Percentiles rank a stretch among this genome's conserved stretches.
Conservation (phyloP, 495 filamentous ascomycete species). For the Neurospora africana region DNA sequence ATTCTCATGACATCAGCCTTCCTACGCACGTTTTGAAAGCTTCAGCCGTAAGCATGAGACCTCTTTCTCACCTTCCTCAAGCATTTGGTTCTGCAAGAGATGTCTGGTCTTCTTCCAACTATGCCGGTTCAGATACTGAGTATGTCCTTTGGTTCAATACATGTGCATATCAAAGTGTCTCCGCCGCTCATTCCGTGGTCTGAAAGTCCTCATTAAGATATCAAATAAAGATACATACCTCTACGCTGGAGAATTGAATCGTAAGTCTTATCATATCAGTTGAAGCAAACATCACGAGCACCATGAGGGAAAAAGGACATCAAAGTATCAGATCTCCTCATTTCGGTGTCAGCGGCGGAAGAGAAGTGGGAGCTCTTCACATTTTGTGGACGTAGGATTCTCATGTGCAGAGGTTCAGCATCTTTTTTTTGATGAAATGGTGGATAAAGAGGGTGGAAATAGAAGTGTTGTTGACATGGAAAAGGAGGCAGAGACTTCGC, state of each 20-base stretch:
- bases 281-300: background rate
- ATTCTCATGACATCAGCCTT: background rate
- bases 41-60: background rate
- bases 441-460: background rate
- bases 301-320: no score
- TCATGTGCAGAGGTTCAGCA: background rate
- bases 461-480: background rate
- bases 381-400: background rate
- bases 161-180: background rate
- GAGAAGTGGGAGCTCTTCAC: no score
- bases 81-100: background rate
- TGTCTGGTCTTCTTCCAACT: background rate
- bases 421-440: background rate
- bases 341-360: no score
- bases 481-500: background rate
- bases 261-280: accelerated
- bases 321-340: no score
- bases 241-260: background rate
- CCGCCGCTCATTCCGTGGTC: background rate
- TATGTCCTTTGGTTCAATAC: background rate
- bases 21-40: background rate
- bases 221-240: background rate
- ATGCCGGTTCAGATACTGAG: background rate
- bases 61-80: background rate
- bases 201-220: background rate